These are phyloP conservation scores for Acanthamoeba castellanii DNA, from an alignment of 208 protist species.

Conservation along the genomic window DNA sequence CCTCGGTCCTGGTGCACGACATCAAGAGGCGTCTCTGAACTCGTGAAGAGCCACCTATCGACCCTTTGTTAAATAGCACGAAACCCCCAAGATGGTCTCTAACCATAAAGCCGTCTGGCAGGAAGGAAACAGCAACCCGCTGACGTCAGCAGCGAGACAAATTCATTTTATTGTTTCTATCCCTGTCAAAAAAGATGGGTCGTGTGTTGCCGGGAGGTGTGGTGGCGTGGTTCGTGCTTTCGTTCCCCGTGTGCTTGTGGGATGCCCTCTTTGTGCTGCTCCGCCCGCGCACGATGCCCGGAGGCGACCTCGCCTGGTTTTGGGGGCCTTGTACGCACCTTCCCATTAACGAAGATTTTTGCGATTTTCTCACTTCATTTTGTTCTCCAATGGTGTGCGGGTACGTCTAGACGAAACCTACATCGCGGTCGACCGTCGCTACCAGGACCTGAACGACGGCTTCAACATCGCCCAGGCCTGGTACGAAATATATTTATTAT, in stretches of 20 bases:
- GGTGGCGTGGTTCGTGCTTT: slow-evolving; percentile 24
- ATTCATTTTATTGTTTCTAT: too few relatives aligned
- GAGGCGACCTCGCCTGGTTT: slow-evolving; percentile 40
- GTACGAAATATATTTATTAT: not conserved
- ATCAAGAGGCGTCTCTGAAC: slow-evolving; percentile 5
- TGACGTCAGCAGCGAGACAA: too few relatives aligned
- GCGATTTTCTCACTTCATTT: not conserved
- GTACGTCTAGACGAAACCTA: not conserved
- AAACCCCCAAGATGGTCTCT: too few relatives aligned
- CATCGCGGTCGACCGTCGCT: slow-evolving; percentile 14
- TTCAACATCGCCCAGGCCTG: slow-evolving; percentile 53
- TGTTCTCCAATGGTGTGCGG: not conserved
- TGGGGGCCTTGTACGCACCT: slow-evolving; percentile 33
- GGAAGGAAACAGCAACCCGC: too few relatives aligned
- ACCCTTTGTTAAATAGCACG: too few relatives aligned
- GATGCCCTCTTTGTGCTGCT: slow-evolving; percentile 40
- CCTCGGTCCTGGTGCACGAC: not conserved
- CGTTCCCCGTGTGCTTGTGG: slow-evolving; percentile 44
- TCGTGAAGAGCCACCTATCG: not conserved
- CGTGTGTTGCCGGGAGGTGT: not conserved
- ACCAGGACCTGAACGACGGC: slow-evolving; percentile 43
- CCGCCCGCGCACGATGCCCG: slow-evolving; percentile 50
- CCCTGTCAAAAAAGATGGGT: not conserved
- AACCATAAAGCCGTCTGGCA: too few relatives aligned
- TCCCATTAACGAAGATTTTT: not conserved